Percentiles rank a stretch among this genome's conserved stretches.
These are phyloP conservation scores for Hagleromyces aurorensis DNA, from an alignment of 805 yeast species.

Conservation along the genomic window DNA sequence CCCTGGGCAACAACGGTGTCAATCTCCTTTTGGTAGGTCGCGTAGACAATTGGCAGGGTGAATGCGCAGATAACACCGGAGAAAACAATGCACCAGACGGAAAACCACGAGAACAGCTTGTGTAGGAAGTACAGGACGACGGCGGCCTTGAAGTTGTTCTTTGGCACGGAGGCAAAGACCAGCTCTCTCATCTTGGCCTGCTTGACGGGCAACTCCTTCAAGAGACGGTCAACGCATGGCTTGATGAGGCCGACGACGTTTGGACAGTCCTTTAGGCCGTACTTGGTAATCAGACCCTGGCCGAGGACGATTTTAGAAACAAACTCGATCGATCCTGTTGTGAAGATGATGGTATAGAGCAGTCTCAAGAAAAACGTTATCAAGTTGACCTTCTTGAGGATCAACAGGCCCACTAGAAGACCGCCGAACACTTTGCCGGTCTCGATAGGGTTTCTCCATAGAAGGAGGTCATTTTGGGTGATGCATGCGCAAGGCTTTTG, in stretches of 20 bases:
- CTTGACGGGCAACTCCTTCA: slow-evolving; percentile 36
- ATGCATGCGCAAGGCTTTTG: neutral
- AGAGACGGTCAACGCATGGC: slow-evolving; percentile 25
- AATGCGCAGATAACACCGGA: slow-evolving; percentile 54
- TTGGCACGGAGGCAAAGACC: slow-evolving; percentile 61
- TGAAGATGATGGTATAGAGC: slow-evolving; percentile 48
- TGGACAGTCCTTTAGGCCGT: slow-evolving; percentile 46
- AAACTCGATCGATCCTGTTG: slow-evolving; percentile 71
- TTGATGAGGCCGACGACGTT: slow-evolving; percentile 27
- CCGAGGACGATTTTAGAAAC: slow-evolving; percentile 67
- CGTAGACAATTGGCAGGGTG: slow-evolving; percentile 68
- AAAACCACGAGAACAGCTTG: slow-evolving; percentile 67
- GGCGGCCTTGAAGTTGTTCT: slow-evolving; percentile 66
- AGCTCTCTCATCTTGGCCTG: slow-evolving; percentile 51
- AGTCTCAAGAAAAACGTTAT: slow-evolving; percentile 53
- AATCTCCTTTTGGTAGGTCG: slow-evolving; percentile 67
- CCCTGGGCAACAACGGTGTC: slow-evolving; percentile 50
- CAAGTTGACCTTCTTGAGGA: slow-evolving; percentile 57
- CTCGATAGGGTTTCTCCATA: slow-evolving; percentile 42
- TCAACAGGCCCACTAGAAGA: slow-evolving; percentile 44
- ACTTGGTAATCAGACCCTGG: slow-evolving; percentile 67
- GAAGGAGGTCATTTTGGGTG: slow-evolving; percentile 18
- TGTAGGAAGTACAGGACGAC: slow-evolving; percentile 55
- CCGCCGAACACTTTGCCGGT: slow-evolving; percentile 73
- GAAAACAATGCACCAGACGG: slow-evolving; percentile 60